These are phyloP conservation scores for Inga leiocalycina DNA, from an alignment of 306 rosid species.

Conservation along the genomic window DNA sequence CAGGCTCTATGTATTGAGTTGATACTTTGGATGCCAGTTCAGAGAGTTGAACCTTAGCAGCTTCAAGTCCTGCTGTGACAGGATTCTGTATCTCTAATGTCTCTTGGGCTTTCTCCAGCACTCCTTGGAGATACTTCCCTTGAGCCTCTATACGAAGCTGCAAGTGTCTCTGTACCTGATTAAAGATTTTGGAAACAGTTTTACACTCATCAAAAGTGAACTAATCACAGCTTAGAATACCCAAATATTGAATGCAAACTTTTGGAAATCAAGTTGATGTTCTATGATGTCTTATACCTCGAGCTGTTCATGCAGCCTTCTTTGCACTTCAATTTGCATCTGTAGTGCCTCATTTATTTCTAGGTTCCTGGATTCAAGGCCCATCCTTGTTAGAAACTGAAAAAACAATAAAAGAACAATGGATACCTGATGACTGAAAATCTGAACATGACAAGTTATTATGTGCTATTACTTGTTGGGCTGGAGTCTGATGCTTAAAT, in stretches of 20 bases:
- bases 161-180: conserved; percentile 85
- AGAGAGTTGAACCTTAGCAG: conserved; percentile 75
- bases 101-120: conserved; percentile 81
- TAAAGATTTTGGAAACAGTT: conserved; percentile 11
- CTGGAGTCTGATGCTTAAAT: conserved; percentile 57
- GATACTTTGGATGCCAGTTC: conserved; percentile 75
- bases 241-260: background rate
- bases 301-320: conserved; percentile 85
- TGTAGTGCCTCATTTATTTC: conserved; percentile 76
- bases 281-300: conserved; percentile 55
- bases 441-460: background rate
- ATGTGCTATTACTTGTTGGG: conserved; percentile 65
- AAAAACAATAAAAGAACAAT: background rate
- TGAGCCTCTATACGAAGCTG: conserved; percentile 88
- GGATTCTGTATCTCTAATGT: conserved; percentile 62
- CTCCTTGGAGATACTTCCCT: conserved; percentile 82
- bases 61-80: conserved; percentile 71
- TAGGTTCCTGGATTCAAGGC: conserved; percentile 50
- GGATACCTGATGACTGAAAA: conserved; percentile 1
- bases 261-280: background rate
- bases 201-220: conserved; percentile 1
- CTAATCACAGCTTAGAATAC: background rate
- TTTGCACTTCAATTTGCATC: conserved; percentile 89
- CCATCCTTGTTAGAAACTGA: conserved; percentile 26
- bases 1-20: conserved; percentile 55